Conservation (phyloP, 2,329 filamentous ascomycete species). For the Cercospora berteroae region DNA sequence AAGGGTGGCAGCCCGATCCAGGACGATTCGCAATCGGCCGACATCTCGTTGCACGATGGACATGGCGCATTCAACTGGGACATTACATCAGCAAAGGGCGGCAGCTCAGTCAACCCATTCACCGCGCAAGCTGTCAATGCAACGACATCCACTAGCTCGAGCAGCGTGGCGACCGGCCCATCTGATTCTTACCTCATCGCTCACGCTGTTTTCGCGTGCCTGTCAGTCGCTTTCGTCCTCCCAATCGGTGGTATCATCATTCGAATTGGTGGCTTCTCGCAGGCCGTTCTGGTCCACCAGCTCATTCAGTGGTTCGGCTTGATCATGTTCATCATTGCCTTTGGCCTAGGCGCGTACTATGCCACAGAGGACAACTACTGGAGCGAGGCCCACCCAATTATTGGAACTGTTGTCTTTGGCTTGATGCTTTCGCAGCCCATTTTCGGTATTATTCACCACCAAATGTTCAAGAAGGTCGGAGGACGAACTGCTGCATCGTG, state of each 20-base stretch:
- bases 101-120: slow-evolving; percentile 44
- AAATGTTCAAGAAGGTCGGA: slow-evolving; percentile 40
- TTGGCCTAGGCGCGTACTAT: slow-evolving; percentile 50
- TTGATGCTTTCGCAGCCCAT: slow-evolving; percentile 56
- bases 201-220: slow-evolving; percentile 45
- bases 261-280: slow-evolving; percentile 45
- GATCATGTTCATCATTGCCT: slow-evolving; percentile 47
- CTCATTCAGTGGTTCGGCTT: slow-evolving; percentile 52
- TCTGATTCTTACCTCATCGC: slow-evolving; percentile 37
- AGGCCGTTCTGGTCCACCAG: slow-evolving; percentile 46
- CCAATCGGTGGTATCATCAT: slow-evolving; percentile 48
- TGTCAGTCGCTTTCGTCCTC: slow-evolving; percentile 49
- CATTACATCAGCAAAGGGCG: slow-evolving; percentile 50
- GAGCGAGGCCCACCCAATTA: slow-evolving; percentile 52
- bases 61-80: slow-evolving; percentile 47
- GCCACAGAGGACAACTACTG: slow-evolving; percentile 30
- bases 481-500: slow-evolving; percentile 49
- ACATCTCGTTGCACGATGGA: slow-evolving; percentile 48
- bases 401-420: slow-evolving; percentile 53
- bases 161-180: slow-evolving; percentile 5
- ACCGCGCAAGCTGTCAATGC: slow-evolving; percentile 19
- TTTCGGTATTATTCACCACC: slow-evolving; percentile 55
- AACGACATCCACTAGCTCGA: slow-evolving; percentile 10
- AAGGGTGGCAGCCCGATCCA: slow-evolving; percentile 50
- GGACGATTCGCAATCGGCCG: slow-evolving; percentile 44